Evolutionary conservation across 441 rosid species (phyloP).

Genomic region (Brassica hybrid): DNA sequence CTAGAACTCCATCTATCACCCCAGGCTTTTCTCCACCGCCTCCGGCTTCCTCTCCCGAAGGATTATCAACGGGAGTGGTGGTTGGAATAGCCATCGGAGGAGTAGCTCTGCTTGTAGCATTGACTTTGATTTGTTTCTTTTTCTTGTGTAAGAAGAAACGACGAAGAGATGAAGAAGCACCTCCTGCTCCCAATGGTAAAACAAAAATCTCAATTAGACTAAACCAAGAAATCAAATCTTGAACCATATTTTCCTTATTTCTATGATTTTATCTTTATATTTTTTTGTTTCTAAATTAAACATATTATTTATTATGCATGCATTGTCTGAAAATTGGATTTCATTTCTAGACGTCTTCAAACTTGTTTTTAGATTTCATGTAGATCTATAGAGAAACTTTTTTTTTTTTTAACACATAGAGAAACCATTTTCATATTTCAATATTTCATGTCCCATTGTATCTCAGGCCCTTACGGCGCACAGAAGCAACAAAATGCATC

Average conservation of each 20-base stretch:
- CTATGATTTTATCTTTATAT: not conserved
- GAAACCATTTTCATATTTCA: not conserved
- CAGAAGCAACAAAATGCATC: not conserved
- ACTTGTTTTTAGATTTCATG: not conserved
- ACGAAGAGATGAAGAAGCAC: not conserved
- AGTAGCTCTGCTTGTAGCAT: conserved; percentile 3
- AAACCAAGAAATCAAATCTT: not conserved
- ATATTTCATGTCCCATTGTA: not conserved
- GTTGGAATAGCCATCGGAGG: conserved; percentile 1
- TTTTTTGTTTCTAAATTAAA: not conserved
- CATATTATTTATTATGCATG: not conserved
- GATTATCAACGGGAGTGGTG: conserved; percentile 2
- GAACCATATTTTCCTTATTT: not conserved
- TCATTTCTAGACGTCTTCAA: not conserved
- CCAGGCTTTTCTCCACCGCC: conserved; percentile 1
- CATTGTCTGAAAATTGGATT: not conserved
- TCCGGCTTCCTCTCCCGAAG: not conserved
- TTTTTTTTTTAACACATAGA: too few relatives aligned
- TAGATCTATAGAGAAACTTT: not conserved
- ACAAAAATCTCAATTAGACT: not conserved
- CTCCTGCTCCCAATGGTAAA: not conserved
- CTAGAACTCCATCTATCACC: not conserved
- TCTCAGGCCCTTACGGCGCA: not conserved
- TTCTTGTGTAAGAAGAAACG: not conserved
- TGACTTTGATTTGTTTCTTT: not conserved